Conservation (phyloP, 495 filamentous ascomycete species). For the Jackrogersella minutella region DNA sequence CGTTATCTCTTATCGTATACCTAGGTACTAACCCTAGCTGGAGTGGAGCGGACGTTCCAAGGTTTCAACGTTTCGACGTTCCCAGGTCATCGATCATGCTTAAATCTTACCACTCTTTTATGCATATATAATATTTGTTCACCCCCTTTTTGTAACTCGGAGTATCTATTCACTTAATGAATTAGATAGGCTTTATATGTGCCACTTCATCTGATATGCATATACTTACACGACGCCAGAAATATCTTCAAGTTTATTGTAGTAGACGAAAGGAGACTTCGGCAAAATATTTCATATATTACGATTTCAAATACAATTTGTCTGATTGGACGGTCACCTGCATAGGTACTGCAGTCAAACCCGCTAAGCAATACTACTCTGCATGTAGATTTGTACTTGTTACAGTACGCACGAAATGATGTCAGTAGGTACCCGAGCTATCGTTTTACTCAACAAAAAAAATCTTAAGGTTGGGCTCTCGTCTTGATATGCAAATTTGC, state of each 20-base stretch:
- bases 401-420: too few relatives aligned
- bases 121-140: not conserved
- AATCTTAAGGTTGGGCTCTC: not conserved
- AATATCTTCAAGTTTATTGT: not conserved
- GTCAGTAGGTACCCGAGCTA: conserved; percentile 10
- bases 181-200: not conserved
- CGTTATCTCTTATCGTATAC: conserved; percentile 19
- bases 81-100: conserved; percentile 1
- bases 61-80: too few relatives aligned
- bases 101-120: conserved; percentile 8
- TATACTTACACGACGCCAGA: not conserved
- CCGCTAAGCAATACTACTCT: conserved; percentile 21
- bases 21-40: too few relatives aligned
- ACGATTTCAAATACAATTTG: conserved; percentile 28
- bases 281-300: not conserved
- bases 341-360: not conserved
- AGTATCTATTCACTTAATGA: not conserved
- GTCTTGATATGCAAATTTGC: too few relatives aligned
- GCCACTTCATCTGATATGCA: not conserved
- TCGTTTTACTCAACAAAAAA: conserved; percentile 1
- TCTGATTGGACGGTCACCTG: conserved; percentile 21
- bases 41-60: too few relatives aligned
- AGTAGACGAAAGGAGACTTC: conserved; percentile 1
- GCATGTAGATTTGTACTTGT: not conserved
- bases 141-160: not conserved